Conservation (phyloP, 2,329 filamentous ascomycete genomes). For the Arthroderma sp. region DNA sequence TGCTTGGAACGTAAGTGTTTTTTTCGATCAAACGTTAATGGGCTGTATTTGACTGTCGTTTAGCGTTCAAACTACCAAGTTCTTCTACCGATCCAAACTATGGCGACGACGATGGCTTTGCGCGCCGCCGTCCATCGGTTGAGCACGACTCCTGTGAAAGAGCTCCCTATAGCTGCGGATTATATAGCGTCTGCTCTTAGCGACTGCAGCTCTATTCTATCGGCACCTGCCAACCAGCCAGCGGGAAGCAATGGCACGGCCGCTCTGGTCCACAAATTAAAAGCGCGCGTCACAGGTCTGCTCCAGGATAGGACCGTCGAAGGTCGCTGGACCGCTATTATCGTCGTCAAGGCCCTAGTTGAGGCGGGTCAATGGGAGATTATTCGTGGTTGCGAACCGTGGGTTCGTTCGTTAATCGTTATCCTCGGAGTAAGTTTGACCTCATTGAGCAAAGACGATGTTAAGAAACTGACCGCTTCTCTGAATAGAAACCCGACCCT, state of each 20-base stretch:
- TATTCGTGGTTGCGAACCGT: constrained; percentile 57
- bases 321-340: constrained; percentile 63
- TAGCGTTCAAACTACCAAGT: too few relatives aligned
- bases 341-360: constrained; percentile 65
- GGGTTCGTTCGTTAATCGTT: constrained; percentile 63
- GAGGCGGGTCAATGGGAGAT: constrained; percentile 78
- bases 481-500: constrained; percentile 58
- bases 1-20: too few relatives aligned
- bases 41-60: too few relatives aligned
- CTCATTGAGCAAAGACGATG: neutral
- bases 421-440: constrained; percentile 51
- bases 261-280: constrained; percentile 63
- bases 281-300: constrained; percentile 62
- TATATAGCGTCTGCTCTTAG: constrained; percentile 47
- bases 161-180: constrained; percentile 61
- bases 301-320: constrained; percentile 62
- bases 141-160: constrained; percentile 54
- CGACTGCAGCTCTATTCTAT: constrained; percentile 47
- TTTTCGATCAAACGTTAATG: too few relatives aligned
- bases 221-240: constrained; percentile 41
- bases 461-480: too few relatives aligned
- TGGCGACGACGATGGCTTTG: constrained; percentile 24
- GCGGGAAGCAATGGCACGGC: constrained; percentile 39
- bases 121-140: constrained; percentile 40
- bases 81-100: neutral